These are phyloP conservation scores for Thraustotheca clavata DNA, from an alignment of 352 stramenopile species.

Conservation along the genomic window DNA sequence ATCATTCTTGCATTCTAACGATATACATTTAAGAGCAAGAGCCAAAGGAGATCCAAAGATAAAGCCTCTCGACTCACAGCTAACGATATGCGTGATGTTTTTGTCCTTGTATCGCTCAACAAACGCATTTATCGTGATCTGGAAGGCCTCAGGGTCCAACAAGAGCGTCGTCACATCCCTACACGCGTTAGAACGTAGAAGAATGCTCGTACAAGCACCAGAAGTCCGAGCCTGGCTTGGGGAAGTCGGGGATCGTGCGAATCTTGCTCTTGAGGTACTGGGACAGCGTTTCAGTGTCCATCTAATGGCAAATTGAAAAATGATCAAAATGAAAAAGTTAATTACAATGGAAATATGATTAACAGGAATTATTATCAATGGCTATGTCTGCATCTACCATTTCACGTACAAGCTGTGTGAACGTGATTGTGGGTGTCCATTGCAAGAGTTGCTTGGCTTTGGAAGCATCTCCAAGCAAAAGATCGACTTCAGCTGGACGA, in stretches of 20 bases:
- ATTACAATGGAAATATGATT: no score
- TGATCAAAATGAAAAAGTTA: no score
- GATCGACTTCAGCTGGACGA: conserved; percentile 96
- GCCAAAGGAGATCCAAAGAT: conserved; percentile 74
- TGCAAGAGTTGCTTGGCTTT: conserved; percentile 89
- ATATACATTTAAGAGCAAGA: conserved; percentile 36
- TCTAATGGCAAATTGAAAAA: no score
- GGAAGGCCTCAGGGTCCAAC: conserved; percentile 60
- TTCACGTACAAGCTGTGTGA: conserved; percentile 91
- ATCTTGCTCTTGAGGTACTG: conserved; percentile 60
- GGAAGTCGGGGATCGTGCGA: conserved; percentile 52
- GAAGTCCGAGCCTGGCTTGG: conserved; percentile 48
- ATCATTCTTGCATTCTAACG: not conserved
- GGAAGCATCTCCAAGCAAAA: conserved; percentile 92
- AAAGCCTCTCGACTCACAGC: conserved; percentile 66
- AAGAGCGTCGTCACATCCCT: conserved; percentile 66
- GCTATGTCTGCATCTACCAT: conserved; percentile 92
- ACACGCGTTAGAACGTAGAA: not conserved
- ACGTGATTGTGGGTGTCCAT: conserved; percentile 89
- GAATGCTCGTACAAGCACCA: not conserved
- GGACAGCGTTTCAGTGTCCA: conserved; percentile 45
- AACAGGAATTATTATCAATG: conserved; percentile 45
- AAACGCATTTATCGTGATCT: conserved; percentile 65
- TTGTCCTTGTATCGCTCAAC: conserved; percentile 42
- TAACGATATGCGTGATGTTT: conserved; percentile 71